These are phyloP conservation scores for Clarireedia paspali DNA, from an alignment of 2,329 filamentous ascomycete species.

Conservation along the genomic window DNA sequence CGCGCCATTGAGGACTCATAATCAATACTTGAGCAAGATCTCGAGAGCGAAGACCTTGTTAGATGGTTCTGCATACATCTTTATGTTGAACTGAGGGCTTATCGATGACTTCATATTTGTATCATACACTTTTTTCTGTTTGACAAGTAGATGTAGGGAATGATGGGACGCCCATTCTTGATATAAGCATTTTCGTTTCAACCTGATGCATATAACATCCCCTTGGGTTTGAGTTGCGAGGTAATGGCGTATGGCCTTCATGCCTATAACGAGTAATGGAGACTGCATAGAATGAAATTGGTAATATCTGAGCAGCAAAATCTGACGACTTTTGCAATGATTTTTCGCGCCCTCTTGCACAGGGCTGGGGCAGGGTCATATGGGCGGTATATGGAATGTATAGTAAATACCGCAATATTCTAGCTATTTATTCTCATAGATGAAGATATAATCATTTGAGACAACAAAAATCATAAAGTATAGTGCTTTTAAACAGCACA, in stretches of 20 bases:
- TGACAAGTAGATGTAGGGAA: conserved; percentile 6
- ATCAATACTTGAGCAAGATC: conserved; percentile 1
- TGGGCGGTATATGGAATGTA: too few relatives aligned
- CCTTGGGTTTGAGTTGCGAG: conserved; percentile 9
- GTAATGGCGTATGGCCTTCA: conserved; percentile 13
- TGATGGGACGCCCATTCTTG: neutral
- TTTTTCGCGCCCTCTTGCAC: too few relatives aligned
- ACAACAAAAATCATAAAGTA: too few relatives aligned
- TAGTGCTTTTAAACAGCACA: too few relatives aligned
- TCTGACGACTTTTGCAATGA: neutral
- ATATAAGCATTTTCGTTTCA: neutral
- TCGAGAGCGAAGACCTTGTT: neutral
- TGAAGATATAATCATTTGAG: too few relatives aligned
- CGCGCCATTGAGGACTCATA: neutral
- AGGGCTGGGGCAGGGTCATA: too few relatives aligned
- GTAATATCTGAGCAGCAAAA: neutral
- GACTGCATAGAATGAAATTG: conserved; percentile 12
- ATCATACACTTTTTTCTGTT: conserved; percentile 6
- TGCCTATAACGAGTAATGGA: conserved; percentile 22
- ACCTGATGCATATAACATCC: conserved; percentile 6
- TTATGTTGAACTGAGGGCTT: neutral
- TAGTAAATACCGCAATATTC: too few relatives aligned
- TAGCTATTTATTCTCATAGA: too few relatives aligned
- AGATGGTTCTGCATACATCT: neutral
- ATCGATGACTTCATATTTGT: conserved; percentile 4